phyloP scores from a whole-genome alignment of 225 moss, liverwort and hornwort species.

The Rhytidiadelphus loreus region DNA sequence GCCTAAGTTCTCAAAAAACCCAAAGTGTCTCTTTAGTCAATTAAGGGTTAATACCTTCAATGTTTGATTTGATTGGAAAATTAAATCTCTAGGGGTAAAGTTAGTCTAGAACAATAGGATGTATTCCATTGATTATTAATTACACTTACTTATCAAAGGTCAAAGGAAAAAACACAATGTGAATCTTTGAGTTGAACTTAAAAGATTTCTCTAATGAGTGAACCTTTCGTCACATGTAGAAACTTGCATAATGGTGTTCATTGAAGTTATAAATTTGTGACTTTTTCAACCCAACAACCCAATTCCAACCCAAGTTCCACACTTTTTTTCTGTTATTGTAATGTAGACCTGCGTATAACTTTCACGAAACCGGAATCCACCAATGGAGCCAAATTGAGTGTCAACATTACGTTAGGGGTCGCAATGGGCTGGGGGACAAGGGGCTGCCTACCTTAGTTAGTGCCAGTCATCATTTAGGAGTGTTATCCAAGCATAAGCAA shows the following conservation, averaged over 20 bases:
- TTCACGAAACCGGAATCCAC: not conserved
- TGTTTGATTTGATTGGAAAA: not conserved
- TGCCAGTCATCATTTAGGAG: not conserved
- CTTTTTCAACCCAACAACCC: not conserved
- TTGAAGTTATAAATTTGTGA: not conserved
- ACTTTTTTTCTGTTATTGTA: not conserved
- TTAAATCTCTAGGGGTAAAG: rapidly evolving
- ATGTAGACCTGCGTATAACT: not conserved
- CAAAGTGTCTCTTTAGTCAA: not conserved
- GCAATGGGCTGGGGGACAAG: not conserved
- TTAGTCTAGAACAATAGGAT: not conserved
- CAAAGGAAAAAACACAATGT: not conserved
- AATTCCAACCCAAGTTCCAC: not conserved
- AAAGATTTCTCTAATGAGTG: too few species aligned
- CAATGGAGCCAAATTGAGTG: not conserved
- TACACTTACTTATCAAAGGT: not conserved
- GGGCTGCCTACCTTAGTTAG: not conserved
- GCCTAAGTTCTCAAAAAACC: rapidly evolving
- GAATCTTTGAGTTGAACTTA: not conserved
- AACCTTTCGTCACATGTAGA: rapidly evolving
- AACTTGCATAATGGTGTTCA: not conserved
- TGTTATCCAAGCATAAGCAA: not conserved
- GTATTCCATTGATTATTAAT: not conserved
- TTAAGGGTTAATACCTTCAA: rapidly evolving
- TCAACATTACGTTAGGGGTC: not conserved